Base-by-base conservation (phyloP, 2,329 filamentous ascomycete species). In the Thermoascus crustaceus region DNA sequence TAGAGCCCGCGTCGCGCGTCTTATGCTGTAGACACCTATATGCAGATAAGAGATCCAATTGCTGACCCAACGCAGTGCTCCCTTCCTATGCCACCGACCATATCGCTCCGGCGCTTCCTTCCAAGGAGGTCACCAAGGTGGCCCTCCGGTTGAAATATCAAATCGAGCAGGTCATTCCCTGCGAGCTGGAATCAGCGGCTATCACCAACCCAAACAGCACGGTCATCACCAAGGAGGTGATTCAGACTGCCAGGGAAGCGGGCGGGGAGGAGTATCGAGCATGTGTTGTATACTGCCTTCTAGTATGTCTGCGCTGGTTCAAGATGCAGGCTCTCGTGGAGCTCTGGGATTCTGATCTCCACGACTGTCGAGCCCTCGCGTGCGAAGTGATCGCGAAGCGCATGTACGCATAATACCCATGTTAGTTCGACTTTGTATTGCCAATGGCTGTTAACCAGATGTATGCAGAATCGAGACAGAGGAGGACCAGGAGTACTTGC, bases 341-440 rank as follows among this genome's bases (percentile, higher is more conserved):
- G 68, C 75, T 96, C 2, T 98, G 89, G 86, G 89, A 98, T 60
- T 80, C 88, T 5, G 82, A 86, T 40, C 69, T 96, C 24, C 85
- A 94, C 57, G 66, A 80, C 26, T 67, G 91, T 23, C 77, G 89
- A 19, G 85, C 86, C 2, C 68, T 75, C 2, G 88, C 91, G 9
- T 94, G 87, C 54, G 87, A 95, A 59, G 80, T 95, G 31, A 82
- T 98, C 51, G 88, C 91, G 13, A 98, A 96, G 67, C 70, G 75
- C 32, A 68, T 77, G 66, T 69, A 59, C 34, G 47, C 41, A 24
- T 17, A 29, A 10, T 17, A 18, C 4, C n/a, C 11, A 24, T 2
- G 3, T 9, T 9, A 29, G 13, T 17, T 5, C 7, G 18, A 7
- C n/a, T 9, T 10, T 9, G 10, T 18, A 7, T 7, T 10, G 3